Evolutionary conservation across 2,329 filamentous ascomycete species (phyloP).

Genomic region (Fusarium sp.): DNA sequence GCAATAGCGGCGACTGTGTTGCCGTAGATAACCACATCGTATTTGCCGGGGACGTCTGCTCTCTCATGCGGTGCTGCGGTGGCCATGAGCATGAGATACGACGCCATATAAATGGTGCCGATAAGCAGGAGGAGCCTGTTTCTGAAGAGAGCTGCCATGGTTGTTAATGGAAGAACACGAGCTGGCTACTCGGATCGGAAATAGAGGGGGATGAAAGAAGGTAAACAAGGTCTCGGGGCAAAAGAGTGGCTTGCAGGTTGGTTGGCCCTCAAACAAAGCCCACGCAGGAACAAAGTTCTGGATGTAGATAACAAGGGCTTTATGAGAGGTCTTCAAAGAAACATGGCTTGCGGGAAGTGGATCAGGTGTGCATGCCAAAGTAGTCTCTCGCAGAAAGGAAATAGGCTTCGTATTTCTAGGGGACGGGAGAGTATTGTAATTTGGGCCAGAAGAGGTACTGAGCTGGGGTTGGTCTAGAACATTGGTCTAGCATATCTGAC

Average conservation of each 20-base stretch:
- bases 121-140: constrained; percentile 21
- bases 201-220: not conserved
- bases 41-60: constrained; percentile 9
- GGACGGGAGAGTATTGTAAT: constrained; percentile 11
- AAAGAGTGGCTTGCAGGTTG: constrained; percentile 12
- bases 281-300: not conserved
- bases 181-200: not conserved
- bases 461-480: constrained; percentile 20
- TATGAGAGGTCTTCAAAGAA: not conserved
- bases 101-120: constrained; percentile 35
- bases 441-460: constrained; percentile 5
- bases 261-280: not conserved
- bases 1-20: constrained; percentile 40
- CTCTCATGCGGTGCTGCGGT: constrained; percentile 25
- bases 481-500: constrained; percentile 2
- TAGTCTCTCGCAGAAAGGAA: not conserved
- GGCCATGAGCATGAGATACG: constrained; percentile 27
- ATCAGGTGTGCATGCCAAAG: not conserved
- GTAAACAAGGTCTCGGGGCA: constrained; percentile 1
- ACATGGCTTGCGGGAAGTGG: not conserved
- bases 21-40: constrained; percentile 42
- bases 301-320: constrained; percentile 1
- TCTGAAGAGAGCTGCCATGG: constrained; percentile 22
- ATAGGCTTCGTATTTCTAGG: constrained; percentile 24
- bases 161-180: constrained; percentile 13